Evolutionary conservation across 495 filamentous ascomycete genomes (phyloP).

Genomic region (Xylaria flabelliformis): DNA sequence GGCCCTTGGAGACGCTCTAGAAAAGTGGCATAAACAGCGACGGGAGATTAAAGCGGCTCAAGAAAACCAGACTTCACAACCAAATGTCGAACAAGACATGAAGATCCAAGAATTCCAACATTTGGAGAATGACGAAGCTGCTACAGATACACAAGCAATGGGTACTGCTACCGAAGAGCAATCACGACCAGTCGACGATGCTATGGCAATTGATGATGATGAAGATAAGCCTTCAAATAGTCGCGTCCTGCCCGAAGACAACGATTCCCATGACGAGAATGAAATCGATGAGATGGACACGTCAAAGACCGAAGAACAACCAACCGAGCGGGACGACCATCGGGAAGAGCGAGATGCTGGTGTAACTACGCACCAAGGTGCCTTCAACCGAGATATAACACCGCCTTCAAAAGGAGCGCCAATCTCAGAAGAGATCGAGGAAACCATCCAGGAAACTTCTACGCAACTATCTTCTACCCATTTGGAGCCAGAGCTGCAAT

Average conservation of each 20-base stretch:
- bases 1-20: slow-evolving; percentile 91
- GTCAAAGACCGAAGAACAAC: slow-evolving; percentile 41
- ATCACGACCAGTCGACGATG: slow-evolving; percentile 78
- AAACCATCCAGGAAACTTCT: slow-evolving; percentile 74
- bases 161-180: slow-evolving; percentile 89
- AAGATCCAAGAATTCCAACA: slow-evolving; percentile 86
- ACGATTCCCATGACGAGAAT: slow-evolving; percentile 55
- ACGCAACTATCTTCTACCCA: slow-evolving; percentile 75
- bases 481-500: slow-evolving; percentile 51
- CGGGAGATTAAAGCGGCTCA: slow-evolving; percentile 75
- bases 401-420: slow-evolving; percentile 30
- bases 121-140: slow-evolving; percentile 78
- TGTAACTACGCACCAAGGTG: slow-evolving; percentile 57
- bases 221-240: slow-evolving; percentile 57
- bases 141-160: slow-evolving; percentile 86
- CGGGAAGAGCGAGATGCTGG: slow-evolving; percentile 50
- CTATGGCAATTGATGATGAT: slow-evolving; percentile 78
- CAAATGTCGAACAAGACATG: slow-evolving; percentile 54
- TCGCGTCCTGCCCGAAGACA: slow-evolving; percentile 51
- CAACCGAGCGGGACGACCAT: slow-evolving; percentile 51
- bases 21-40: slow-evolving; percentile 87
- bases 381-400: slow-evolving; percentile 43
- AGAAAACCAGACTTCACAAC: slow-evolving; percentile 63
- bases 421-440: slow-evolving; percentile 50
- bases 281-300: slow-evolving; percentile 54